phyloP scores from a whole-genome alignment of 2,329 filamentous ascomycete genomes.

The Dryadomyces quercivorus region DNA sequence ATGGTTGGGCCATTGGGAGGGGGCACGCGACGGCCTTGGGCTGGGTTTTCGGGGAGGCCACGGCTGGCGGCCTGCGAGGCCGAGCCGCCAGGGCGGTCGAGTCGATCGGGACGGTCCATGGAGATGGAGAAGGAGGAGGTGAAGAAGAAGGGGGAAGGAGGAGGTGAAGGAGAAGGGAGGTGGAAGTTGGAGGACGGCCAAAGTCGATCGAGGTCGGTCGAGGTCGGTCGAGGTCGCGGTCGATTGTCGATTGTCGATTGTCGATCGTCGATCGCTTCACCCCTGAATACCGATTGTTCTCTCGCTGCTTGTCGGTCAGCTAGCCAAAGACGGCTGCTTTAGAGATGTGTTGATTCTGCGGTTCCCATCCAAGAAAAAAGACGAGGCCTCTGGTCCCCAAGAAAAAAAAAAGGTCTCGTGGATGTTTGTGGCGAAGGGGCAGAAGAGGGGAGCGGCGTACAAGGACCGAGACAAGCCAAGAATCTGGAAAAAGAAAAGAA shows the following conservation, averaged over 20 bases:
- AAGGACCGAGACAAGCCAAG: too few species aligned
- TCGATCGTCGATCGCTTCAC: neutral
- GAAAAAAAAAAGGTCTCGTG: too few species aligned
- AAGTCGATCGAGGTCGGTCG: too few species aligned
- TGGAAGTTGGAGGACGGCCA: too few species aligned
- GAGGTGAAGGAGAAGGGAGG: too few species aligned
- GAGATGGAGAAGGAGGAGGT: neutral
- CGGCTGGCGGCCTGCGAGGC: constrained; percentile 9
- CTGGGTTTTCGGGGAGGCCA: constrained; percentile 24
- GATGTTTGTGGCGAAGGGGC: neutral
- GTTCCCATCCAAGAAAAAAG: neutral
- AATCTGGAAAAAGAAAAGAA: neutral
- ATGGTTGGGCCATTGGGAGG: constrained; percentile 15
- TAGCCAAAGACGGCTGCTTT: neutral
- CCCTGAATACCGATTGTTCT: neutral
- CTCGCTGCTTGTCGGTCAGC: neutral
- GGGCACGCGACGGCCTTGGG: constrained; percentile 20
- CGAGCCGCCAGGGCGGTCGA: constrained; percentile 10
- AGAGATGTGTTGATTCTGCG: neutral
- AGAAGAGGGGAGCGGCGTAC: neutral
- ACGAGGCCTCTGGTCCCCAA: neutral
- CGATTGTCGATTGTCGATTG: neutral
- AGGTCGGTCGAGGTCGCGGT: neutral
- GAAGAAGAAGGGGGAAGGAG: too few species aligned
- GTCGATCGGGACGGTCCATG: constrained; percentile 4